Evolutionary conservation across 2,329 filamentous ascomycete species (phyloP), one percentile per base, ranked within the genome.

Genomic region (Sporothrix sp.): DNA sequence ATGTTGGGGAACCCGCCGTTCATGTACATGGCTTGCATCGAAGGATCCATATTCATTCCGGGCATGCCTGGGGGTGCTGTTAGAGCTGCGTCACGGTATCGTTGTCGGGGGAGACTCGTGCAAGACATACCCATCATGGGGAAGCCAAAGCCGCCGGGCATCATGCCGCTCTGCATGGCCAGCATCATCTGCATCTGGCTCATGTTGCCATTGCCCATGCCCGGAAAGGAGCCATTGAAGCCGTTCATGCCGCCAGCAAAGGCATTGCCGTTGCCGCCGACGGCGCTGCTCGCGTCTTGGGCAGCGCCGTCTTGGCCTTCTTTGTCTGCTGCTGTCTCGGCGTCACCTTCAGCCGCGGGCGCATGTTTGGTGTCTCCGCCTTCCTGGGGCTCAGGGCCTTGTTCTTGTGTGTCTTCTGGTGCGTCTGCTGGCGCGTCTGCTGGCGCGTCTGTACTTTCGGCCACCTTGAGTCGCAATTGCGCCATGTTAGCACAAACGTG

Each of bases 81-180:
- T 38, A 44, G 48, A 8, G 16, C 2, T 14, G 8, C 8, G 18
- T 28, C 5, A 7, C 9, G 9, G 3, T 13, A 8, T 18, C 4
- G 13, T 5, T 4, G 6, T n/a, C n/a, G n/a, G n/a, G n/a, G n/a
- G n/a, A n/a, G n/a, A n/a, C n/a, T n/a, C n/a, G n/a, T n/a, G n/a
- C n/a, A n/a, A 4, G 43, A 74, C 86, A 64, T 79, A 96, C 90
- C 86, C 86, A 96, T 95, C 81, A 91, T 88, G 48, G 84, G 75
- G 62, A 83, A 83, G 54, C 70, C 71, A 52, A 81, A 82, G 2
- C 68, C 68, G 58, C 69, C 72, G 27, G 71, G 65, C 39, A 71
- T 71, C 75, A 82, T 82, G 58, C 78, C 78, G 61, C 84, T 77
- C 67, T 85, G 76, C 84, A 88, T 78, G 67, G 80, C 72, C 81